Evolutionary conservation across 768 basidiomycete species (phyloP).

Genomic region (Leccinum rimulosum): DNA sequence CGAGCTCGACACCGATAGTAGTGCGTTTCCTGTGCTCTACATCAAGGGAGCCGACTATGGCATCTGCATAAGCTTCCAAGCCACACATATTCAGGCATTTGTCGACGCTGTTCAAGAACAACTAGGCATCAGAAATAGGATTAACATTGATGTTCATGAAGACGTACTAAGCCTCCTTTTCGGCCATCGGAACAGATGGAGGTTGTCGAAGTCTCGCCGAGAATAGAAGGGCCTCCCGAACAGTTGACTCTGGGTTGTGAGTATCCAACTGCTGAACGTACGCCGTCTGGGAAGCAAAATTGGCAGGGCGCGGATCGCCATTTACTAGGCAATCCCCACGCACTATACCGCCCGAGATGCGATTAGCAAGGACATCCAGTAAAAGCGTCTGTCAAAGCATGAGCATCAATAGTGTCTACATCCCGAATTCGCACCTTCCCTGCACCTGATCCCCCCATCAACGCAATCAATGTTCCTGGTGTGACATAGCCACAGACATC

Average conservation of each 20-base stretch:
- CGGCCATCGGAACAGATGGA: constrained; percentile 52
- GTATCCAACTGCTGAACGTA: constrained; percentile 73
- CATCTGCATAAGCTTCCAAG: constrained; percentile 57
- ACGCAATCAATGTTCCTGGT: constrained; percentile 49
- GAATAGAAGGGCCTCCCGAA: constrained; percentile 77
- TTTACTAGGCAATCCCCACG: constrained; percentile 55
- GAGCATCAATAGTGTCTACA: background rate
- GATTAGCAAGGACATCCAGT: constrained; percentile 55
- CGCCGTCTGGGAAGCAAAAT: constrained; percentile 62
- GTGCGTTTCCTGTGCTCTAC: constrained; percentile 53
- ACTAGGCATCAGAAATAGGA: background rate
- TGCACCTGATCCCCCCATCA: constrained; percentile 47
- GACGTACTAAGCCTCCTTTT: constrained; percentile 79
- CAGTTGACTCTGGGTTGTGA: constrained; percentile 71
- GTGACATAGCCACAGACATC: constrained; percentile 48
- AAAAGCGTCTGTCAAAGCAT: constrained; percentile 46
- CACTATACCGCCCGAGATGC: constrained; percentile 46
- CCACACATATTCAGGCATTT: constrained; percentile 64
- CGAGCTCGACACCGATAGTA: constrained; percentile 61
- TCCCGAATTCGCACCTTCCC: constrained; percentile 21
- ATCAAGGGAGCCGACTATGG: constrained; percentile 55
- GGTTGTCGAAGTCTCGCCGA: constrained; percentile 82
- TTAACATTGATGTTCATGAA: background rate
- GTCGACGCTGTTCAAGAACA: constrained; percentile 39
- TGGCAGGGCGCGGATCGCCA: constrained; percentile 46